A percentile compares a stretch with the other conserved stretches of the same genome.
Evolutionary conservation across 352 stramenopile species (phyloP).

Genomic region (Globisporangium megalacanthum): DNA sequence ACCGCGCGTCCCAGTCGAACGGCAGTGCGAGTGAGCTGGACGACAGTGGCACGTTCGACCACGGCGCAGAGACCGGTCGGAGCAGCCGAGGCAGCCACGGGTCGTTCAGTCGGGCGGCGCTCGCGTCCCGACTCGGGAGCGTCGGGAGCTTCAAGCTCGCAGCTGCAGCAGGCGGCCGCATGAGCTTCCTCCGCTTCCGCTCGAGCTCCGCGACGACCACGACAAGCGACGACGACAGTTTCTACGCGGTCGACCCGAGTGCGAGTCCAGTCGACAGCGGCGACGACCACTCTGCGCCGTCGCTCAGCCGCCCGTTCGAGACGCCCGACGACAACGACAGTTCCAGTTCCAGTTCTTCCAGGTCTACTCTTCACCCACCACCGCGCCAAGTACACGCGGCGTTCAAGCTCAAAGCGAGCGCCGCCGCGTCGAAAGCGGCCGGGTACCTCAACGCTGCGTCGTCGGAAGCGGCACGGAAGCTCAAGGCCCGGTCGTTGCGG

Average conservation of each 20-base stretch:
- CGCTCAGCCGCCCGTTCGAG: conserved; percentile 4
- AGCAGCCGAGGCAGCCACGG: conserved; percentile 10
- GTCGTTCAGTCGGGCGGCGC: conserved; percentile 9
- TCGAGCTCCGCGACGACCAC: conserved; percentile 45
- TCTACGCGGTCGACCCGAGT: conserved; percentile 5
- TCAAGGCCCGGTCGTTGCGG: conserved; percentile 27
- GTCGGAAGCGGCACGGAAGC: conserved; percentile 43
- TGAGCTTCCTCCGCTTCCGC: conserved; percentile 35
- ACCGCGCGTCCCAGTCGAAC: conserved; percentile 1
- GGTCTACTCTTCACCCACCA: too few relatives aligned
- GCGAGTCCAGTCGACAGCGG: conserved; percentile 15
- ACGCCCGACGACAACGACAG: too few relatives aligned
- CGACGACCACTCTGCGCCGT: conserved; percentile 5
- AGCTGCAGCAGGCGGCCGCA: conserved; percentile 13
- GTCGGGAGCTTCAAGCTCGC: conserved; percentile 23
- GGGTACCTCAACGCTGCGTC: conserved; percentile 43
- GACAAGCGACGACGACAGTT: conserved; percentile 38
- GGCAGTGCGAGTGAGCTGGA: conserved; percentile 6
- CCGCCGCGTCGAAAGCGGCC: conserved; percentile 38
- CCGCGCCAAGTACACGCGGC: conserved; percentile 28
- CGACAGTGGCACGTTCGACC: conserved; percentile 15
- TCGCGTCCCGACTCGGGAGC: conserved; percentile 21
- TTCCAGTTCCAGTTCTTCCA: too few relatives aligned
- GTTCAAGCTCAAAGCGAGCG: conserved; percentile 27
- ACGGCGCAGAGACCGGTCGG: background rate